Evolutionary conservation across 768 basidiomycete species (phyloP).

Genomic region (Amanita rubescens): DNA sequence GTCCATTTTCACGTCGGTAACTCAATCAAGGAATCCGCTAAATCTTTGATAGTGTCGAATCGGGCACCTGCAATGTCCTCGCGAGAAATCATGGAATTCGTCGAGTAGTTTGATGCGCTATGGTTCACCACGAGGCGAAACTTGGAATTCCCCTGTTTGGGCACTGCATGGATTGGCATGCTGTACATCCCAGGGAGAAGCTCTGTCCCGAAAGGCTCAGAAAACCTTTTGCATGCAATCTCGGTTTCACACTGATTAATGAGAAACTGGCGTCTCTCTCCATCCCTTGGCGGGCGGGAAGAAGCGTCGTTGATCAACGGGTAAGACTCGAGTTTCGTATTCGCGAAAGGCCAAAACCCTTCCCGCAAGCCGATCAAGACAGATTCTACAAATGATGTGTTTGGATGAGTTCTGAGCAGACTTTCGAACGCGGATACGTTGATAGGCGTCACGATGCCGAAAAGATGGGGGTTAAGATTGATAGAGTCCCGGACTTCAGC

Average conservation of each 20-base stretch:
- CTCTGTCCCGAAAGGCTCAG: constrained; percentile 19
- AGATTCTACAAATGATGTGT: too few species aligned
- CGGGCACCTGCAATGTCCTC: constrained; percentile 5
- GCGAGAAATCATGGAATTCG: constrained; percentile 19
- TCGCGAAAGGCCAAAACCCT: constrained; percentile 40
- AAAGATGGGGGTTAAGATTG: background rate
- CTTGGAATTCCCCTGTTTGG: constrained; percentile 21
- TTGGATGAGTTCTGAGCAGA: too few species aligned
- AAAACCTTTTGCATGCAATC: constrained; percentile 14
- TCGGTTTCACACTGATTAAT: constrained; percentile 16
- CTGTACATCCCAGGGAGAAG: constrained; percentile 33
- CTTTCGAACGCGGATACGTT: background rate
- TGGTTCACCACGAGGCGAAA: constrained; percentile 31
- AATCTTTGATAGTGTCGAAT: constrained; percentile 13
- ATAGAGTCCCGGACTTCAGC: background rate
- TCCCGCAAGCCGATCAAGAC: too few species aligned
- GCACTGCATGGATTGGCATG: constrained; percentile 24
- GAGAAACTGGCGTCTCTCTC: constrained; percentile 16
- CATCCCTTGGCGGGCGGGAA: background rate
- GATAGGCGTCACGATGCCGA: background rate
- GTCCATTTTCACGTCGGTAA: background rate
- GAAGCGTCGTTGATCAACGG: constrained; percentile 15
- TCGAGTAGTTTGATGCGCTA: constrained; percentile 18
- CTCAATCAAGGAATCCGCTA: constrained; percentile 7
- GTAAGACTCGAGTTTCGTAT: constrained; percentile 11